Base-by-base conservation (phyloP, 768 basidiomycete species). In the Lyophyllum semitale region DNA sequence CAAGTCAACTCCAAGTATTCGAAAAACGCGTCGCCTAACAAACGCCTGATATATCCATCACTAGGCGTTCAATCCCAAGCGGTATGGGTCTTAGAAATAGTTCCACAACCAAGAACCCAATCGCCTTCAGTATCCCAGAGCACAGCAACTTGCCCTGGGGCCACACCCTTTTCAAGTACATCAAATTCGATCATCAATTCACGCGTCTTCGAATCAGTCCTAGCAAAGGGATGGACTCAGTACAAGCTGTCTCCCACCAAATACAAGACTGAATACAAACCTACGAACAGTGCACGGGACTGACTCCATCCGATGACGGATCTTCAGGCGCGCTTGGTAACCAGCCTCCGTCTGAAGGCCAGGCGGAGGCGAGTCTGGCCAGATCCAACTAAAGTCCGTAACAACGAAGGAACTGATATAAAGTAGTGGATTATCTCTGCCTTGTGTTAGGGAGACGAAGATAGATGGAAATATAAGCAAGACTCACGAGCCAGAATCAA, bases 71-170 rank as follows among this genome's bases (percentile, higher is more conserved):
- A n/a, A n/a, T n/a, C n/a, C n/a, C n/a, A n/a, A n/a, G n/a, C n/a
- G n/a, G n/a, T n/a, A n/a, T n/a, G n/a, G 26, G 65, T 51, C 22
- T 57, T 50, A 2, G 44, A 58, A 46, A 97, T 94, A 6, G 79
- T 71, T 29, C 93, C 95, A 64, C 88, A 89, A 2, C 95, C 95
- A 27, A 96, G 75, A 69, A 93, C 95, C 85, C 88, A 88, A 42
- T 85, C 79, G 2, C 76, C 84, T 42, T 83, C 79, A 2, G 75
- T 82, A 53, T 84, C 78, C 69, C 86, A 97, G 2, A 96, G 59
- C 0, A 82, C 85, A 6, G 86, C 87, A 26, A 90, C 82, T 70
- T 98, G 95, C 1, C 95, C 95, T 0, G 85, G 82, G 0, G 91
- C 79, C 15, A 94, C 84, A 6, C 84, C 88, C 38, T 82, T 80